Evolutionary conservation across 129 eudicot species (phyloP), one percentile per base, ranked within the genome.

Genomic region (Gnaphalium uliginosum): DNA sequence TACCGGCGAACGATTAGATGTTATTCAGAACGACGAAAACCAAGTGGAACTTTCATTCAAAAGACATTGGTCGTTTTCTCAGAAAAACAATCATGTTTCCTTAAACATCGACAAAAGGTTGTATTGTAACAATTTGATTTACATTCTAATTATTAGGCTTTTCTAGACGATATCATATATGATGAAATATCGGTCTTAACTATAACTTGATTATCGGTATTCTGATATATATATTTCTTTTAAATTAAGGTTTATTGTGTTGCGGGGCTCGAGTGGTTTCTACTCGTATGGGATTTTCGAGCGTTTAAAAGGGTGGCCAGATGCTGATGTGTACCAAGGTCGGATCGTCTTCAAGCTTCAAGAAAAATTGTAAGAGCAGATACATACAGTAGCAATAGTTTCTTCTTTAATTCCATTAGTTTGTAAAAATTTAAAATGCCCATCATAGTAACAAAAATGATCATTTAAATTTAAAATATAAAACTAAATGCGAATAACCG

Each of bases 261-360:
- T 87, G 59, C 83, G 96, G 10, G 96, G 96, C 9, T 30, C 46
- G 17, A 71, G 86, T 39, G 96, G 96, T 21, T 89, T 89, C 76
- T 85, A 89, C 72, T 61, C 86, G 48, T 89, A 89, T 74, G 92
- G 80, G 39, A 89, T 87, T 30, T 67, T 85, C 10, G 92, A 87
- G 59, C 92, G 85, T 25, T 46, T 70, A 5, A 76, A 82, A 21
- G 91, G 91, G 21, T 89, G 95, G 95, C 95, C 91, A 0, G 89
- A 76, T 64, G 27, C 78, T 2, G 74, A 72, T 62, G 18, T 84
- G 13, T 65, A 67, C 68, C 89, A 89, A 76, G 86, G 83, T 32
- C 73, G 96, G 35, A 81, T 85, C 22, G 96, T 67, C 0, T 87
- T 85, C 68, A 89, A 86, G 83, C 91, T 84, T 51, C 73, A 89